A percentile compares a stretch with the other conserved stretches of the same genome.
These are phyloP conservation scores for Fistulinella staudtii DNA, from an alignment of 1,284 basidiomycete genomes.

Conservation along the genomic window DNA sequence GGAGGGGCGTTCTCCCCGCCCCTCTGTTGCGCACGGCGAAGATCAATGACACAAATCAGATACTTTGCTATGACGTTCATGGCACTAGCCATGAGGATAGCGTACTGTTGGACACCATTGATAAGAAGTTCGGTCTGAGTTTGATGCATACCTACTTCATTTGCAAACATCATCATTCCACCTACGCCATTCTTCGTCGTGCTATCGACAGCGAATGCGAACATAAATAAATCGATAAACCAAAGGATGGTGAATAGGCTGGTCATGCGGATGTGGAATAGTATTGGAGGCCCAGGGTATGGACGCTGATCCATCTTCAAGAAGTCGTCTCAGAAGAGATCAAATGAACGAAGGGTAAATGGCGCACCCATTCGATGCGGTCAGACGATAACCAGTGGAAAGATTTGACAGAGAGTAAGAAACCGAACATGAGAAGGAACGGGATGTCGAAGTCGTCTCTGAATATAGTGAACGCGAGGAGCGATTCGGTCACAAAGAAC, in stretches of 20 bases:
- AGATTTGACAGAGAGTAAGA: constrained; percentile 91
- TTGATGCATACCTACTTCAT: constrained; percentile 62
- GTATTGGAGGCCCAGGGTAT: constrained; percentile 74
- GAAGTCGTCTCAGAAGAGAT: neutral
- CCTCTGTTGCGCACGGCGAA: constrained; percentile 67
- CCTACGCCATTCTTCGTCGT: constrained; percentile 79
- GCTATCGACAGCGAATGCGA: constrained; percentile 73
- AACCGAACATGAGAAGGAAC: constrained; percentile 89
- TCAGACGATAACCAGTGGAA: constrained; percentile 98
- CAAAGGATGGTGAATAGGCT: constrained; percentile 68
- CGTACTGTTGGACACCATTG: constrained; percentile 57
- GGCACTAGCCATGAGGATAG: constrained; percentile 82
- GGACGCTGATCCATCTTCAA: constrained; percentile 93
- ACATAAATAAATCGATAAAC: constrained; percentile 68
- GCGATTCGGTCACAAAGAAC: constrained; percentile 96
- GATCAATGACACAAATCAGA: constrained; percentile 77
- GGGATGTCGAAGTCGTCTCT: constrained; percentile 90
- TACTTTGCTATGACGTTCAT: constrained; percentile 84
- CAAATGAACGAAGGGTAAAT: constrained; percentile 1
- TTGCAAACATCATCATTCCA: constrained; percentile 91
- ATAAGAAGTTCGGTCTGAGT: constrained; percentile 5
- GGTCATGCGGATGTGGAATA: constrained; percentile 85
- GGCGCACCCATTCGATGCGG: constrained; percentile 89
- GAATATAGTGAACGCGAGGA: constrained; percentile 96
- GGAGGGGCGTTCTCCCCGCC: constrained; percentile 85